Evolutionary conservation across 2,329 filamentous ascomycete genomes (phyloP).

Genomic region (Ambrosiella xylebori): DNA sequence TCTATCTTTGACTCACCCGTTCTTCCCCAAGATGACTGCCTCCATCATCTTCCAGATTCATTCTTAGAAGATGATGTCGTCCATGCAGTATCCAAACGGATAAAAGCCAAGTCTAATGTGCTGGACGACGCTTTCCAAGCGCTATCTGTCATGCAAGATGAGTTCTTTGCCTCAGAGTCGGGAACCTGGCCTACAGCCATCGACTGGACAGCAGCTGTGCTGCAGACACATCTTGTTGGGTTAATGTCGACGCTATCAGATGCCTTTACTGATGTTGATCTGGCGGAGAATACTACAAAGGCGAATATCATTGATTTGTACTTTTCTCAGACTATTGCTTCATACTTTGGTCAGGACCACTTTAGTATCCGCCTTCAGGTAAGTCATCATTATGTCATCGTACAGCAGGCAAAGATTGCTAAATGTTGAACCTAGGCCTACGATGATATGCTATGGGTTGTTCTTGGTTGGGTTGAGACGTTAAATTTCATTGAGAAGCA

Average conservation of each 20-base stretch:
- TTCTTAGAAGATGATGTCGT: constrained; percentile 10
- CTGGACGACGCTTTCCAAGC: constrained; percentile 41
- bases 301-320: constrained; percentile 72
- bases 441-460: constrained; percentile 93
- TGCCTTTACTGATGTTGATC: constrained; percentile 28
- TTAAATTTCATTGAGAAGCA: constrained; percentile 62
- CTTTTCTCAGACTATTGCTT: constrained; percentile 59
- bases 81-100: neutral
- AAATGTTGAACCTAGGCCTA: constrained; percentile 41
- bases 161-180: constrained; percentile 60
- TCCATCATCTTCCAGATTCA: constrained; percentile 4
- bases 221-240: constrained; percentile 62
- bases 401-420: neutral
- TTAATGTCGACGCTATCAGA: constrained; percentile 53
- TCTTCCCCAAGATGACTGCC: constrained; percentile 10
- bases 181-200: constrained; percentile 75
- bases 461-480: constrained; percentile 74
- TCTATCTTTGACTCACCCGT: constrained; percentile 13
- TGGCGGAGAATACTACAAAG: constrained; percentile 31
- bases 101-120: constrained; percentile 15
- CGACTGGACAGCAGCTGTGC: constrained; percentile 84
- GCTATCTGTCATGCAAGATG: constrained; percentile 56
- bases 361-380: constrained; percentile 49
- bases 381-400: neutral
- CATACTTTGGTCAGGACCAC: constrained; percentile 75